Evolutionary conservation across 2,329 filamentous ascomycete genomes (phyloP), one percentile per base, ranked within the genome.

Genomic region (Pyricularia grisea): DNA sequence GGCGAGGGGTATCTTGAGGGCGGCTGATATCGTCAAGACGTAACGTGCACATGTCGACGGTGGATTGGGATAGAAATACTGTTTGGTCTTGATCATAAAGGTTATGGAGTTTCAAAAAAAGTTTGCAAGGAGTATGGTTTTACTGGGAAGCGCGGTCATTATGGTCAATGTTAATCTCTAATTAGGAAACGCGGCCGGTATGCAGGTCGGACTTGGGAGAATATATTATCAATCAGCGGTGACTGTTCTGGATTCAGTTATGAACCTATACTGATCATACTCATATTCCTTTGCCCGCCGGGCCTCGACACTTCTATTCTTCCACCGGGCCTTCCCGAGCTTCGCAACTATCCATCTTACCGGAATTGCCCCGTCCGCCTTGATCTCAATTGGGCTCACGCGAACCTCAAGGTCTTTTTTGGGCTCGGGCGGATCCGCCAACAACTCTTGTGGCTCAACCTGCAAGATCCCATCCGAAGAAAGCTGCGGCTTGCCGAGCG

Each of bases 1-100:
- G 23, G 78, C 78, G 2, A 72, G 74, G 0, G 78, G 76, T 0
- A 79, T 79, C 36, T 69, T 77, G 0, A 71, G 74, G 23, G 78
- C 78, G 4, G 78, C 77, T 0, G 76, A 77, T 23, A 79, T 79
- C 1, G 71, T 79, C 17, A 77, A 76, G 71, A 73, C 73, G 10
- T 78, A 61, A 68, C 20, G 7, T n/a, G n/a, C n/a, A n/a, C n/a
- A n/a, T 7, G 27, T 63, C 7, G 11, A 27, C 1, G 58, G 4
- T 5, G 1, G 58, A 2, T 12, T 11, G 58, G n/a, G 25, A 17
- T 27, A 11, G 25, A 4, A 36, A 9, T 23, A 6, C 11, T 58
- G 14, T 58, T n/a, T 58, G 50, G 12, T 25, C 7, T 10, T n/a
- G 12, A 60, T 27, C n/a, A 23, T 55, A 23, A 55, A 23, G n/a